Evolutionary conservation across 2,329 filamentous ascomycete genomes (phyloP).

Genomic region (Pseudogymnoascus sp.): DNA sequence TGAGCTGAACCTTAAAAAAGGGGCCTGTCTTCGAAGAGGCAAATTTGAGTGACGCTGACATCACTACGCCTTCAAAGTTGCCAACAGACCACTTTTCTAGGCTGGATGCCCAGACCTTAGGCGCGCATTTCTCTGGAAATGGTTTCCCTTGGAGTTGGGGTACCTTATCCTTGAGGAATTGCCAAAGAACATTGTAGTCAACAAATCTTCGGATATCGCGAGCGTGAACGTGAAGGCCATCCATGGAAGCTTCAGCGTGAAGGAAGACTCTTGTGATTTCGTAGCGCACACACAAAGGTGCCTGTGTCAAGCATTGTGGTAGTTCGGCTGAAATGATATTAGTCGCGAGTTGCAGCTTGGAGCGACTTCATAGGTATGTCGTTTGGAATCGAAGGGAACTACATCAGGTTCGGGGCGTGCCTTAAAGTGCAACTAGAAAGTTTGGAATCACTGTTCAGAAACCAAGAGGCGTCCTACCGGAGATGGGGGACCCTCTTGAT

Average conservation of each 20-base stretch:
- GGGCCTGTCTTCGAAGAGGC: slow-evolving; percentile 28
- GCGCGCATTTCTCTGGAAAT: slow-evolving; percentile 39
- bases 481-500: not conserved
- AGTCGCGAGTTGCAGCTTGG: not conserved
- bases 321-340: slow-evolving; percentile 15
- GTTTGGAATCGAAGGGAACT: not conserved
- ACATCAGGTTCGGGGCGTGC: not conserved
- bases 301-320: slow-evolving; percentile 15
- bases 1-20: slow-evolving; percentile 38
- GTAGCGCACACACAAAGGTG: slow-evolving; percentile 21
- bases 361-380: not conserved
- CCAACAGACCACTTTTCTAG: slow-evolving; percentile 14
- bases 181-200: slow-evolving; percentile 37
- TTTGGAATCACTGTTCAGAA: not conserved
- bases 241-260: slow-evolving; percentile 19
- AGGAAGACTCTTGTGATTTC: slow-evolving; percentile 26
- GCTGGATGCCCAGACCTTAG: slow-evolving; percentile 35
- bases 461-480: not conserved
- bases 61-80: slow-evolving; percentile 34
- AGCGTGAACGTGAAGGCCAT: not conserved
- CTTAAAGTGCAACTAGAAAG: not conserved
- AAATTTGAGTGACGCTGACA: slow-evolving; percentile 36
- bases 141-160: slow-evolving; percentile 34
- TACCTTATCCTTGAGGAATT: slow-evolving; percentile 30
- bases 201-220: slow-evolving; percentile 8